Base-by-base conservation (phyloP, 148 eudicot species). In the Chenopodium quinoa region DNA sequence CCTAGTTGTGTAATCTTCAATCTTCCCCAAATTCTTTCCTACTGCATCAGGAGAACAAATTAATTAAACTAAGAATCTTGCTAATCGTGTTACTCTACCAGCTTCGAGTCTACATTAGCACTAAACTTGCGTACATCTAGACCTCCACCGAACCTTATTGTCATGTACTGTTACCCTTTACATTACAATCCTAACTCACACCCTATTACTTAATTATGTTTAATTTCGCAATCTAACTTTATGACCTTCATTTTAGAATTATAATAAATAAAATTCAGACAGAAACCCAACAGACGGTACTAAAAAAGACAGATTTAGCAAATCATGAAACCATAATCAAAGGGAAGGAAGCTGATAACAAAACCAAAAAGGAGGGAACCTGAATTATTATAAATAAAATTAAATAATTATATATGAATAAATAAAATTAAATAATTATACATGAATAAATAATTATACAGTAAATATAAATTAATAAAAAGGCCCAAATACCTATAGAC, bases 361-460 rank as follows among this genome's bases (percentile, higher is more conserved):
- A 84, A 82, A 78, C 84, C 82, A 85, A 77, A 87, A 89, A 84
- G 80, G 78, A 84, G 76, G 85, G 77, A 83, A 82, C 44, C 84
- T 86, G 78, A 87, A 78, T 83, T 64, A 3, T 46, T 12, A 73
- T n/a, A 34, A 44, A 72, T 1, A 23, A 9, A 3, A 11, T 20
- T 13, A 9, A 34, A 32, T 17, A 14, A 32, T 0, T 16, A 67
- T 4, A 67, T 25, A 69, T 13, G 17, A 37, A 9, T 1, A 69
- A 69, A 31, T 1, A 27, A 20, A 54, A 23, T 23, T 79, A 77
- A 34, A 32, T 32, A 14, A 32, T 27, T 13, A 66, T 2, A 66
- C 25, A 68, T 11, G 14, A 32, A 7, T 4, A 68, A 68, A 29
- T 0, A 25, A 20, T 46, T 79, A 75, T 40, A 40, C 44, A 40